Evolutionary conservation across 2,329 filamentous ascomycete species (phyloP).

Genomic region (Diaporthe sp.): DNA sequence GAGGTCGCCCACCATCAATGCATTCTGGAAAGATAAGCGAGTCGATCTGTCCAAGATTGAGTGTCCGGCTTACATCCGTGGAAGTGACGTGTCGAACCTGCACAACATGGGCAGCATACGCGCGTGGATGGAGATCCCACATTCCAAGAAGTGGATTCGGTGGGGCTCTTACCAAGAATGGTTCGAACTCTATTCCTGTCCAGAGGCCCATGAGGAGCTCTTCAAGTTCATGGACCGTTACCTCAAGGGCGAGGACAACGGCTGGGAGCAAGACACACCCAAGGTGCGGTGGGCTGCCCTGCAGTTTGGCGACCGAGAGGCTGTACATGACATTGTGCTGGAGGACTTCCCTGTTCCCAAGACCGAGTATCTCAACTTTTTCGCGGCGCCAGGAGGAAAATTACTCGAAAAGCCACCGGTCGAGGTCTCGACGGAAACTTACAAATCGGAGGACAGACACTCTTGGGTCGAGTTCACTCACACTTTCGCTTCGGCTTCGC

Average conservation of each 20-base stretch:
- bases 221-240: slow-evolving; percentile 60
- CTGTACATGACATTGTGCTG: slow-evolving; percentile 51
- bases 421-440: slow-evolving; percentile 42
- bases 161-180: slow-evolving; percentile 58
- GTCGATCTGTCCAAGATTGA: slow-evolving; percentile 53
- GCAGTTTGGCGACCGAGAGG: slow-evolving; percentile 52
- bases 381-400: slow-evolving; percentile 37
- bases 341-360: slow-evolving; percentile 52
- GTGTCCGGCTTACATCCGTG: slow-evolving; percentile 53
- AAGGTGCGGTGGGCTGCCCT: slow-evolving; percentile 58
- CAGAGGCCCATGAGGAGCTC: slow-evolving; percentile 54
- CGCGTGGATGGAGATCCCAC: slow-evolving; percentile 53
- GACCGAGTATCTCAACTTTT: slow-evolving; percentile 53
- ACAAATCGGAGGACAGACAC: slow-evolving; percentile 51
- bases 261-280: slow-evolving; percentile 60
- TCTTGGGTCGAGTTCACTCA: slow-evolving; percentile 53
- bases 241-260: slow-evolving; percentile 58
- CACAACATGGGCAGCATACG: slow-evolving; percentile 55
- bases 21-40: slow-evolving; percentile 56
- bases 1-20: slow-evolving; percentile 51
- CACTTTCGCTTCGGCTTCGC: slow-evolving; percentile 55
- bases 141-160: slow-evolving; percentile 57
- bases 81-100: slow-evolving; percentile 50
- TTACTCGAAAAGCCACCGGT: slow-evolving; percentile 16
- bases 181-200: slow-evolving; percentile 57